phyloP scores from a whole-genome alignment of 2,329 filamentous ascomycete genomes.

The Venturiaceae sp. region DNA sequence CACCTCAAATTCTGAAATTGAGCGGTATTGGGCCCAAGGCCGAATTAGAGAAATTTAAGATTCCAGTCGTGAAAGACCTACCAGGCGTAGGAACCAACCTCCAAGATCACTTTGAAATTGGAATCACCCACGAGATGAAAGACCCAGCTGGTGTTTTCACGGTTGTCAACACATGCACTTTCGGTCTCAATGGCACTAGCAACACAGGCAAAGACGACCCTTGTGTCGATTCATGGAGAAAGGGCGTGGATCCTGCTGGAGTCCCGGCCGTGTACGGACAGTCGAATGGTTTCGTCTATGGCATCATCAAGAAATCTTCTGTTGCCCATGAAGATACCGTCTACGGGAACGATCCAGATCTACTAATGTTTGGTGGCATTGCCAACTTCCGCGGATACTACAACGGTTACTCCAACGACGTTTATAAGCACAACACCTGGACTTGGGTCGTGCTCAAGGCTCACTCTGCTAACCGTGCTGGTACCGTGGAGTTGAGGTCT shows the following conservation, averaged over 20 bases:
- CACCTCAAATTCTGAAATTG: constrained; percentile 55
- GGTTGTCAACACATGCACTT: background rate
- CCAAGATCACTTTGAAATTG: constrained; percentile 35
- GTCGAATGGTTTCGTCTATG: background rate
- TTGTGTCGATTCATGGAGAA: background rate
- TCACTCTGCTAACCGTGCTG: constrained; percentile 21
- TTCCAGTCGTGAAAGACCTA: constrained; percentile 4
- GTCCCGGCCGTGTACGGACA: too few relatives aligned
- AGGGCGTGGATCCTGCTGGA: background rate
- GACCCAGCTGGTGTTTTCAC: background rate
- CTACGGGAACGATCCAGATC: background rate
- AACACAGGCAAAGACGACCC: background rate
- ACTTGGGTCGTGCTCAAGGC: background rate
- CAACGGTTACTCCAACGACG: background rate
- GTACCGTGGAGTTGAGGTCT: constrained; percentile 51
- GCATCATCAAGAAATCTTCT: background rate
- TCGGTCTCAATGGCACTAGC: too few relatives aligned
- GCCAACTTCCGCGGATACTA: background rate
- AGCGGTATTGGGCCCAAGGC: constrained; percentile 50
- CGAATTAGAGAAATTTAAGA: constrained; percentile 28
- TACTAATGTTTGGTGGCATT: background rate
- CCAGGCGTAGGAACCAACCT: constrained; percentile 57
- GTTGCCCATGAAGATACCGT: background rate
- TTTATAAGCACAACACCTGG: background rate
- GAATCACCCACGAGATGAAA: background rate